A percentile compares a stretch with the other conserved stretches of the same genome.
These are phyloP conservation scores for Ogataea degrootiae DNA, from an alignment of 805 yeast genomes.

Conservation along the genomic window DNA sequence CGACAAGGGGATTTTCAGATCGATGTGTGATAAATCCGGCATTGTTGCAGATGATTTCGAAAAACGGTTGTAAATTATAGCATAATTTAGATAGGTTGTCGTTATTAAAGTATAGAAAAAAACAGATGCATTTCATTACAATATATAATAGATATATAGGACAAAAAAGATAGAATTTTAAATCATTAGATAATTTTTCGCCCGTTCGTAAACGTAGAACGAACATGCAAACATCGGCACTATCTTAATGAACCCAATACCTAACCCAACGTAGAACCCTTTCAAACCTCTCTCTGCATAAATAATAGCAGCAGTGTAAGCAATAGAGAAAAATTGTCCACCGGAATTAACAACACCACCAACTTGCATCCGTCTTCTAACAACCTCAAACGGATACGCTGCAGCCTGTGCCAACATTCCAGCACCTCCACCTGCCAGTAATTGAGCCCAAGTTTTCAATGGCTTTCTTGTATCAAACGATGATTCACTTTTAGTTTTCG, in stretches of 20 bases:
- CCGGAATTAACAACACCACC: constrained; percentile 64
- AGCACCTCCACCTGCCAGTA: constrained; percentile 91
- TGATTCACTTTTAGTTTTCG: constrained; percentile 28
- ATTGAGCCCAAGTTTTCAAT: constrained; percentile 84
- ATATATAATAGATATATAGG: too few relatives aligned
- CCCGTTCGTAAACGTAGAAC: constrained; percentile 87
- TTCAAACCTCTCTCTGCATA: constrained; percentile 70
- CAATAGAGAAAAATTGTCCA: constrained; percentile 52
- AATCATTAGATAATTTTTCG: constrained; percentile 67
- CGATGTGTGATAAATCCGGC: constrained; percentile 43
- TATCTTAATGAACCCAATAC: constrained; percentile 92
- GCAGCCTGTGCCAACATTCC: constrained; percentile 95
- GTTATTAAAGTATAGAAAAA: too few relatives aligned
- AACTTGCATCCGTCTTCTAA: constrained; percentile 93
- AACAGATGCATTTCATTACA: too few relatives aligned
- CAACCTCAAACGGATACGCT: constrained; percentile 89
- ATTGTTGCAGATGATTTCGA: constrained; percentile 34
- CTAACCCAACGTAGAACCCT: constrained; percentile 91
- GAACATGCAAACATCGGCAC: constrained; percentile 97
- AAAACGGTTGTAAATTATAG: not conserved
- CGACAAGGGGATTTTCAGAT: constrained; percentile 38
- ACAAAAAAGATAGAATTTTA: constrained; percentile 18
- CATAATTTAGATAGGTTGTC: too few relatives aligned
- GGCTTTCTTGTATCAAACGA: constrained; percentile 53
- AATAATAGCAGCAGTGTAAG: constrained; percentile 53